Evolutionary conservation across 169 alveolate species (phyloP), one percentile per base, ranked within the genome.

Genomic region (Babesia bovis): DNA sequence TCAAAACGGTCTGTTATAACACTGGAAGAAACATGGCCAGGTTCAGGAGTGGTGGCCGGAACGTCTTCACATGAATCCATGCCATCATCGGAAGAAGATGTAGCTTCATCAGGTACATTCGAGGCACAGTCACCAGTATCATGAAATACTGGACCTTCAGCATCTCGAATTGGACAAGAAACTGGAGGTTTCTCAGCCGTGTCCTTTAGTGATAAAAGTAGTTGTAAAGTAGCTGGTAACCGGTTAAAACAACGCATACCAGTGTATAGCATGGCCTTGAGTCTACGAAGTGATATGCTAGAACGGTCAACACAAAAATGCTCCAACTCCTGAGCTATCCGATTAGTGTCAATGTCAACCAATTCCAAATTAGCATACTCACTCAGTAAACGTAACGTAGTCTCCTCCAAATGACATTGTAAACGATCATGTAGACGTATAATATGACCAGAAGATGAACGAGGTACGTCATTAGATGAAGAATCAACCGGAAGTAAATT

Each of bases 1-100:
- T 63, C 73, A 21, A 63, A 63, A 23, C 73, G 73, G 49, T 63
- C 60, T 13, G 73, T 63, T 13, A 63, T 50, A n/a, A 63, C 61
- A 15, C 73, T 52, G 12, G 70, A 60, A 0, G 51, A 1, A 19
- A 47, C 50, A 15, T 25, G 52, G 15, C 30, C 32, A 23, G 9
- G 21, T 3, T 21, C 32, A 6, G 69, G 21, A 3, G 69, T 33
- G 25, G 28, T 17, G 56, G 33, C 25, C 7, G 9, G 56, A 23
- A 38, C 23, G 1, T 44, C 35, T 41, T 59, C 69, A 3, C 50
- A 49, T 3, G 66, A 56, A 10, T 6, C 30, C 2, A 49, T 33
- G 4, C 26, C 5, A 13, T 32, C 45, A 25, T 53, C 65, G 1
- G 65, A 53, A 15, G 65, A 7, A 9, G 19, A 28, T 5, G 30